These are phyloP conservation scores for Aspergillus sclerotialis DNA, from an alignment of 2,329 filamentous ascomycete genomes.

Conservation along the genomic window DNA sequence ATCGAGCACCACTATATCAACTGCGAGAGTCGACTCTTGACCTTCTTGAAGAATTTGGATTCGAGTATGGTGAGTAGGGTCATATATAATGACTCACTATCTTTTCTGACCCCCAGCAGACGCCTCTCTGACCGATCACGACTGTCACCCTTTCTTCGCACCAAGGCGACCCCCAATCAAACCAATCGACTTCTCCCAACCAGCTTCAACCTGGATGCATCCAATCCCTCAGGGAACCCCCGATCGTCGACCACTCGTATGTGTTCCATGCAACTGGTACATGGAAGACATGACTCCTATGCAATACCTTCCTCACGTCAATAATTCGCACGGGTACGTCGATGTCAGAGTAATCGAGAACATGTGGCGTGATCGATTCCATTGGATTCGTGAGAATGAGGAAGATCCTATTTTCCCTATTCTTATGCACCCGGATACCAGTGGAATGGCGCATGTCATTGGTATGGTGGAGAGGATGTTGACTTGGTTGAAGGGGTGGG, in stretches of 20 bases:
- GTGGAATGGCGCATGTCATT: constrained; percentile 55
- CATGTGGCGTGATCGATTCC: constrained; percentile 56
- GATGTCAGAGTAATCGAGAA: constrained; percentile 51
- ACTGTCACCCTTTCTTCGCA: constrained; percentile 36
- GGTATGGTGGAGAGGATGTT: constrained; percentile 51
- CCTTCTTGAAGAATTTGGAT: constrained; percentile 34
- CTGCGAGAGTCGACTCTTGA: constrained; percentile 34
- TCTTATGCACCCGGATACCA: constrained; percentile 52
- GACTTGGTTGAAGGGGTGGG: constrained; percentile 41
- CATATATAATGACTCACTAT: background rate
- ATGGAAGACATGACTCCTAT: constrained; percentile 42
- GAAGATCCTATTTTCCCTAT: constrained; percentile 43
- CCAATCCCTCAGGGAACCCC: constrained; percentile 23
- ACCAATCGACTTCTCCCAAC: constrained; percentile 36
- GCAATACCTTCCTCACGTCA: constrained; percentile 36
- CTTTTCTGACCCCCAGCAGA: constrained; percentile 16
- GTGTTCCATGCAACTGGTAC: constrained; percentile 41
- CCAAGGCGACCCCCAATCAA: constrained; percentile 28
- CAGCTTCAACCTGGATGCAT: constrained; percentile 40
- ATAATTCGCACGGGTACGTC: constrained; percentile 53
- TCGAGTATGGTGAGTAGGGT: constrained; percentile 32
- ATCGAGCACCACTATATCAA: constrained; percentile 32
- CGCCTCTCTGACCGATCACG: constrained; percentile 36
- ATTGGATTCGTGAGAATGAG: constrained; percentile 46
- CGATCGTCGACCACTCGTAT: constrained; percentile 28